phyloP scores from a whole-genome alignment of 108 stramenopile species.

The Chaetoceros tenuissimus region DNA sequence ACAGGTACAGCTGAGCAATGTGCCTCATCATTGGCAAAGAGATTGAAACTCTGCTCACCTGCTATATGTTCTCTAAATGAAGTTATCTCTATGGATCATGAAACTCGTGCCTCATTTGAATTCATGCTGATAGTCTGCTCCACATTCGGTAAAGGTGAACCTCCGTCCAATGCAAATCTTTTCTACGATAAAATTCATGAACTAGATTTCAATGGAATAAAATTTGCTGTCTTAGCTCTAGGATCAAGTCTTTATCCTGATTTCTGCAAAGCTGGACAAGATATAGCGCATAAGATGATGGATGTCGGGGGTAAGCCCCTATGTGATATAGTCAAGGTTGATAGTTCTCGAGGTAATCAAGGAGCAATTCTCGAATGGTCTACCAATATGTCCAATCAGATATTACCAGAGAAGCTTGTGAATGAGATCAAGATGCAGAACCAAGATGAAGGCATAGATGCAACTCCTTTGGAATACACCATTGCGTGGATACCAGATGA shows the following conservation, averaged over 20 bases:
- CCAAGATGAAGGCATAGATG: too few relatives aligned
- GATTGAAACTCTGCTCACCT: not conserved
- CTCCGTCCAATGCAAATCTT: conserved; percentile 22
- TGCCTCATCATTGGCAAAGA: not conserved
- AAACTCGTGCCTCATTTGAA: not conserved
- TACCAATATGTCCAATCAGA: not conserved
- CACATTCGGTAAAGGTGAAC: conserved; percentile 28
- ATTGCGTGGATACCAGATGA: too few relatives aligned
- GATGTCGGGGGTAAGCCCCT: not conserved
- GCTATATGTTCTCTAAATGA: conserved; percentile 4
- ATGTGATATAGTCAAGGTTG: not conserved
- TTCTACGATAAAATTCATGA: conserved; percentile 19
- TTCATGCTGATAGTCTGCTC: conserved; percentile 4
- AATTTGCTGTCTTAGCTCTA: conserved; percentile 13
- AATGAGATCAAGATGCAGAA: not conserved
- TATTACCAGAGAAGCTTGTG: not conserved
- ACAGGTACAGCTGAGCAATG: conserved; percentile 14
- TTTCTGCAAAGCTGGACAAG: conserved; percentile 15
- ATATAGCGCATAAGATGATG: conserved; percentile 1
- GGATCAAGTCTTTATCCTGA: conserved; percentile 17
- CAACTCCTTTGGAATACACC: too few relatives aligned
- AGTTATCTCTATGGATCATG: too few relatives aligned
- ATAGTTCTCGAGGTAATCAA: not conserved
- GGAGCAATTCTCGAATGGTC: conserved; percentile 3
- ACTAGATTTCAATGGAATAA: not conserved